Conservation (phyloP, 1,139 yeast genomes). For the Arxiozyma slooffiae region DNA sequence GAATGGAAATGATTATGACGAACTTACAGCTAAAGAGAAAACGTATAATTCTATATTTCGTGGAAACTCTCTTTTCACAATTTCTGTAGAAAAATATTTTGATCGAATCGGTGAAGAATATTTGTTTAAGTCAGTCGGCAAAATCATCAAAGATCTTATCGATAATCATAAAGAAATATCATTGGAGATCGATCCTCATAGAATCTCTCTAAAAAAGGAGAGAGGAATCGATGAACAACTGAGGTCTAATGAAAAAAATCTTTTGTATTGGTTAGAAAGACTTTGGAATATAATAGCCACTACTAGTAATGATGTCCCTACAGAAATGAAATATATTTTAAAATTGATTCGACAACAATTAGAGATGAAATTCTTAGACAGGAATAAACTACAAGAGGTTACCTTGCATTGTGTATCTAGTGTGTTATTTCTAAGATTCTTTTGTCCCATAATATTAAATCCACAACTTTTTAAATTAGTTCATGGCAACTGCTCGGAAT, state of each 20-base stretch:
- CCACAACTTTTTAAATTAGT: constrained; percentile 76
- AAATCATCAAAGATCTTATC: constrained; percentile 49
- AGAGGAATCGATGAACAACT: not conserved
- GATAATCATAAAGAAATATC: constrained; percentile 34
- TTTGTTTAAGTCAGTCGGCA: constrained; percentile 62
- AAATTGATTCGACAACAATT: constrained; percentile 50
- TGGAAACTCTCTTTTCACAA: constrained; percentile 74
- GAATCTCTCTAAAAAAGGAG: constrained; percentile 37
- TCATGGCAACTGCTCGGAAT: constrained; percentile 59
- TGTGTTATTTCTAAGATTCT: constrained; percentile 72
- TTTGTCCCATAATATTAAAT: constrained; percentile 84
- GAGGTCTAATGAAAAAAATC: constrained; percentile 29
- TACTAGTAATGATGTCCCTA: constrained; percentile 71
- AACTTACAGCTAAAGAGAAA: constrained; percentile 27
- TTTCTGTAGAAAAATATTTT: constrained; percentile 69
- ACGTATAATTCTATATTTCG: constrained; percentile 70
- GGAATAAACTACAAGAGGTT: constrained; percentile 31
- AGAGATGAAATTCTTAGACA: constrained; percentile 50
- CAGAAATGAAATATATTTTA: constrained; percentile 52
- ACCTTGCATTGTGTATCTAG: constrained; percentile 64
- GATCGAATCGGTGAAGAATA: constrained; percentile 72
- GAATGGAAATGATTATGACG: constrained; percentile 32
- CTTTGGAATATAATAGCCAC: constrained; percentile 64
- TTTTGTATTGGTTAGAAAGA: constrained; percentile 47
- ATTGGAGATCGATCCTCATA: constrained; percentile 68